Evolutionary conservation across 192 early-diverging fungal genomes (phyloP).

Genomic region (Rhizophagus clarus): DNA sequence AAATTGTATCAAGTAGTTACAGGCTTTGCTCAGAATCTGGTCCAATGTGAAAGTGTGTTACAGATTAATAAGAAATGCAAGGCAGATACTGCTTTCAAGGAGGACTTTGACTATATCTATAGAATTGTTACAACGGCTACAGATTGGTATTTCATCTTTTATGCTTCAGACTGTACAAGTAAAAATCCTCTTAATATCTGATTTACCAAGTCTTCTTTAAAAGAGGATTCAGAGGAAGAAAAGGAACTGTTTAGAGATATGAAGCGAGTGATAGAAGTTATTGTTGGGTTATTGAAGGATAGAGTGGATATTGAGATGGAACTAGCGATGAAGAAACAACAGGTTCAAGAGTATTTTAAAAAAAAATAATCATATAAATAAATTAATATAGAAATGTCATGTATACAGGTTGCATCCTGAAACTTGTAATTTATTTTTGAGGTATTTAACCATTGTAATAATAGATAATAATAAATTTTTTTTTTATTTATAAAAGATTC

Average conservation of each 20-base stretch:
- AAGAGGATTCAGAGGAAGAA: not conserved
- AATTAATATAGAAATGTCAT: too few relatives aligned
- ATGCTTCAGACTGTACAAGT: not conserved
- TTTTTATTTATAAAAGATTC: too few relatives aligned
- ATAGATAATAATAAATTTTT: too few relatives aligned
- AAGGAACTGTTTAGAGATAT: not conserved
- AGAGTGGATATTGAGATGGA: not conserved
- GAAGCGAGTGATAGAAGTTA: slow-evolving; percentile 4
- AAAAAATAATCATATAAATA: too few relatives aligned
- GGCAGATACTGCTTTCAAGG: not conserved
- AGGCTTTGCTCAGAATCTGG: not conserved
- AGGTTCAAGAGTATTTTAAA: too few relatives aligned
- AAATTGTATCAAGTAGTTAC: not conserved
- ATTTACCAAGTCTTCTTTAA: not conserved
- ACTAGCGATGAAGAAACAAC: too few relatives aligned
- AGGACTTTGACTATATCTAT: slow-evolving; percentile 4
- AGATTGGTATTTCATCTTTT: slow-evolving; percentile 9
- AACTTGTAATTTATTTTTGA: too few relatives aligned
- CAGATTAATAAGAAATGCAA: slow-evolving; percentile 4
- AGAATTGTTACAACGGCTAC: slow-evolving; percentile 1
- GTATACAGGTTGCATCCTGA: too few relatives aligned
- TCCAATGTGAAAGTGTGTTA: not conserved
- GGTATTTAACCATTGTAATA: too few relatives aligned
- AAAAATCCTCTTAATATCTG: not conserved
- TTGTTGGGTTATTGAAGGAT: slow-evolving; percentile 24